Base-by-base conservation (phyloP, 352 stramenopile genomes). In the Globisporangium barbulae region DNA sequence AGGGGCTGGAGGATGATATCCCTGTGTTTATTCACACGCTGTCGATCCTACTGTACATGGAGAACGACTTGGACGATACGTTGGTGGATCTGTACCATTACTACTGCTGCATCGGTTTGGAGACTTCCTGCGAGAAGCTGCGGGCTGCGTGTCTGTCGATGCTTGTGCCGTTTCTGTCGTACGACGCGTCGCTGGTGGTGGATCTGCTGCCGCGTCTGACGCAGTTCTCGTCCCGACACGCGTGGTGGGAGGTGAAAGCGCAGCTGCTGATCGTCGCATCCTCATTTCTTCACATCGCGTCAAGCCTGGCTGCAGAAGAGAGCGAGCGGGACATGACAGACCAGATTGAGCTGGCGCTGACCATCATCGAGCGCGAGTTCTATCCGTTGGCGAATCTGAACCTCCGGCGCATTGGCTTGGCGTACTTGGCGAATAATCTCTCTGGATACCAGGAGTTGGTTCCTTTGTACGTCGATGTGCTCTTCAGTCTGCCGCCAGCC, bases 241-340 rank as follows among this genome's bases (percentile, higher is more conserved):
- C 81, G 25, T 94, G 88, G 88, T 95, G 88, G 88, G 88, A 96
- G 52, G 85, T 96, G 50, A 93, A 93, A 64, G 77, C 75, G 2
- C 84, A 96, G 65, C 67, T 94, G 28, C 52, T 94, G 17, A 74
- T 93, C 59, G 78, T 92, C 17, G 71, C 73, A 2, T 81, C 83
- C 17, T 75, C 78, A 21, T 81, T 93, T 53, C 73, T 96, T 56
- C 58, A 78, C 15, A 48, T 65, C 30, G 70, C 68, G 8, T 57
- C 74, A 12, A 47, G 33, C 5, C 50, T 72, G 0, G 48, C 58
- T 21, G n/a, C 52, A 17, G 35, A 65, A 56, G 50, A 71, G 19
- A 64, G 37, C 1, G 54, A 64, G 12, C 53, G 59, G 7, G 81
- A 92, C 48, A 73, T 75, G 53, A 90, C 79, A 9, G 80, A 90